Base-by-base conservation (phyloP, 139 green algal genomes). In the Volvox reticuliferus region DNA sequence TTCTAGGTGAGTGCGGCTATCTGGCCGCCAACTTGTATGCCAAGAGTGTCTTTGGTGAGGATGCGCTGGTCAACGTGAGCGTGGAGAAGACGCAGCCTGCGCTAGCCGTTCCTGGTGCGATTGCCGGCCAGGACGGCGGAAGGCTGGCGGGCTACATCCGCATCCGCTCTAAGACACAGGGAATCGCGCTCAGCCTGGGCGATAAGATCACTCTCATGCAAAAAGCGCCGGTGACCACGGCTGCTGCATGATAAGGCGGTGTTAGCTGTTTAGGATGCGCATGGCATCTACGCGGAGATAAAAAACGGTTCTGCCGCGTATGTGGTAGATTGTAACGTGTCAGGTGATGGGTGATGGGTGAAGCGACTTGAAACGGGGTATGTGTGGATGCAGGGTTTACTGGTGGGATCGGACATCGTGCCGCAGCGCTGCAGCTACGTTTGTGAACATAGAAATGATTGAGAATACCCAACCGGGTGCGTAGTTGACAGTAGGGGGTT, bases 191-290 rank as follows among this genome's bases (percentile, higher is more conserved):
- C 17, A 98, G 95, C 18, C 94, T 99, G 32, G 98, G 98, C 0
- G 98, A 99, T 94, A 99, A 99, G 95, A 99, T 99, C 88, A 99
- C 99, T 36, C 93, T 99, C 36, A 99, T 99, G 95, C 98, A 99
- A 93, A 99, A 99, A 79, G 88, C 79, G 68, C 69, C 85, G 5
- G 3, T 78, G 14, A 30, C 85, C 69, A 82, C 85, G 9, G 85
- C 85, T 0, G 85, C 85, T 20, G 85, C 85, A 17, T 89, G 18
- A 82, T 37, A 3, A 20, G 75, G 20, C 19, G 44, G 44, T 9
- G 44, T 55, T 55, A 14, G 44, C 44, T 55, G 44, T 55, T 55
- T 55, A 55, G 44, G 44, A 55, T 9, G 44, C 44, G 44, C 44
- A 9, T 55, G 44, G 44, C 44, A 55, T 55, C 44, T 55, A 55